Conservation (phyloP, 495 filamentous ascomycete genomes). For the Trichocladium uniseriatum region DNA sequence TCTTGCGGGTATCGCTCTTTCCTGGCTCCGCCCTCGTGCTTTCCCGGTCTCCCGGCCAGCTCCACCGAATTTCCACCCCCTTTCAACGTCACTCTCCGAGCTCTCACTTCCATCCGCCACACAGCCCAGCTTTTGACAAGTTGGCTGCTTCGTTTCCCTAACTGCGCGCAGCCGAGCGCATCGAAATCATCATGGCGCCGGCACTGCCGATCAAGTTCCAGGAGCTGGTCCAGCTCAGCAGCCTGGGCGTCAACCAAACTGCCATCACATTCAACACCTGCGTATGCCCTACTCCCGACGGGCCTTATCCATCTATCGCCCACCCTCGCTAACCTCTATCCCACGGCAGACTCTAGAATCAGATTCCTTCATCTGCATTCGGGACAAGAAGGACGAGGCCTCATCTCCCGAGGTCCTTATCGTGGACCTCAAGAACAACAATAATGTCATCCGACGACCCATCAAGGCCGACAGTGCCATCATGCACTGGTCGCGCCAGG, state of each 20-base stretch:
- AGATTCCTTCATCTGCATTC: conserved; percentile 88
- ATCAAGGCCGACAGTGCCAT: conserved; percentile 99
- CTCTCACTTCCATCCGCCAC: conserved; percentile 6
- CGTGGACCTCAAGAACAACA: conserved; percentile 87
- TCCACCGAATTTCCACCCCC: conserved; percentile 17
- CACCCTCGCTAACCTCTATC: conserved; percentile 15
- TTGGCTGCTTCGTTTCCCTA: conserved; percentile 24
- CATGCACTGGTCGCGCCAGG: conserved; percentile 94
- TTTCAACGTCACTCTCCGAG: conserved; percentile 13
- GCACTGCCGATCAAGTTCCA: conserved; percentile 83
- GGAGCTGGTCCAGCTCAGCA: conserved; percentile 79
- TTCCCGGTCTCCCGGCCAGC: conserved; percentile 5
- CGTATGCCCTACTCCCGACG: conserved; percentile 47
- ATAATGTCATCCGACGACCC: conserved; percentile 82
- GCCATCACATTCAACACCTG: conserved; percentile 97
- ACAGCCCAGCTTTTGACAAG: conserved; percentile 26
- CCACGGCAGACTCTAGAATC: conserved; percentile 82
- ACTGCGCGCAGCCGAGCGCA: conserved; percentile 30
- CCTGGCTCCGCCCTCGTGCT: conserved; percentile 4
- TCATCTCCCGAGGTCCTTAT: conserved; percentile 90
- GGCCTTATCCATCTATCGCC: not conserved
- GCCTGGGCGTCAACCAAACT: conserved; percentile 69
- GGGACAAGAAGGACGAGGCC: conserved; percentile 75
- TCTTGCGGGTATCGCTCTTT: conserved; percentile 1
- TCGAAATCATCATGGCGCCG: conserved; percentile 34